Evolutionary conservation across 495 filamentous ascomycete genomes (phyloP).

Genomic region (Jackrogersella multiformis): DNA sequence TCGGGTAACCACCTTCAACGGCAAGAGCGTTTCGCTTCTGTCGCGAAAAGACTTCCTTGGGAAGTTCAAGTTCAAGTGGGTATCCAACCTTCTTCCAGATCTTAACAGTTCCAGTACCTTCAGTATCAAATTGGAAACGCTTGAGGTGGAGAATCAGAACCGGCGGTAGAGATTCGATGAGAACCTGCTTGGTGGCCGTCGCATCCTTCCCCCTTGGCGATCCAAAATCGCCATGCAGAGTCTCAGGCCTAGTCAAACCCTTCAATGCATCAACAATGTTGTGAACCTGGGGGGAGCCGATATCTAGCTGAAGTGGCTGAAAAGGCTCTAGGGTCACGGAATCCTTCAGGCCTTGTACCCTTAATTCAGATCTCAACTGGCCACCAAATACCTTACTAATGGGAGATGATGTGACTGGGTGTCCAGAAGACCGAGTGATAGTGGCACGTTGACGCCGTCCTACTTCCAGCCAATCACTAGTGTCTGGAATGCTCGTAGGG

Average conservation of each 20-base stretch:
- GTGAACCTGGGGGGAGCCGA: conserved; percentile 81
- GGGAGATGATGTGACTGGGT: conserved; percentile 75
- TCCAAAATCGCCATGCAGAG: conserved; percentile 86
- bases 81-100: conserved; percentile 99
- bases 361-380: conserved; percentile 87
- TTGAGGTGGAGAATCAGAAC: conserved; percentile 96
- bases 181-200: conserved; percentile 88
- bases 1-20: conserved; percentile 72
- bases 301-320: conserved; percentile 94
- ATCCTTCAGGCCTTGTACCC: conserved; percentile 83
- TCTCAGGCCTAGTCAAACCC: conserved; percentile 82
- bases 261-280: conserved; percentile 93
- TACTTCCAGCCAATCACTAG: conserved; percentile 88
- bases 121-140: conserved; percentile 93
- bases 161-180: conserved; percentile 91
- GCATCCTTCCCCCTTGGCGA: conserved; percentile 79
- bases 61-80: conserved; percentile 92
- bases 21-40: conserved; percentile 71
- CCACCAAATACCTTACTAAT: conserved; percentile 96
- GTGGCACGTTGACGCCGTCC: conserved; percentile 89
- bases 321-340: conserved; percentile 94
- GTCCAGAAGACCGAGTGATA: conserved; percentile 86
- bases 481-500: conserved; percentile 52
- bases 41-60: conserved; percentile 87
- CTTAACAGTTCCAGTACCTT: conserved; percentile 88